Conservation (phyloP, 1,284 basidiomycete species). For the Ustilago loliicola region DNA sequence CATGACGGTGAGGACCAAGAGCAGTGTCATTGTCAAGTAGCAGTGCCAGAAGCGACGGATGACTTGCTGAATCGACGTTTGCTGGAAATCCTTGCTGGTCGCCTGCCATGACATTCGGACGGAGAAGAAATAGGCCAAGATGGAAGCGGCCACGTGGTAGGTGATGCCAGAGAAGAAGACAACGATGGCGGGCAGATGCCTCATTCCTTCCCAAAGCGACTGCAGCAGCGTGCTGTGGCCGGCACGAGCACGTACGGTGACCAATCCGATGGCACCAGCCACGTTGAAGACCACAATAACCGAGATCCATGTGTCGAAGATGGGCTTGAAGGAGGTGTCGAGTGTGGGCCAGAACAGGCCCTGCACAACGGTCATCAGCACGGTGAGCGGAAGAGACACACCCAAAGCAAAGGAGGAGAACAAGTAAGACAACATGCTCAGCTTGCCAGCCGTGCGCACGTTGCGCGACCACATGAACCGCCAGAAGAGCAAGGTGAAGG, state of each 20-base stretch:
- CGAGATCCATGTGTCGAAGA: constrained; percentile 81
- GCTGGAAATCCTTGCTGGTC: constrained; percentile 66
- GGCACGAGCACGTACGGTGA: constrained; percentile 81
- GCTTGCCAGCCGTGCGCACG: constrained; percentile 78
- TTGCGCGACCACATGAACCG: constrained; percentile 77
- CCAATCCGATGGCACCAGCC: constrained; percentile 79
- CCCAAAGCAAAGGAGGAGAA: constrained; percentile 83
- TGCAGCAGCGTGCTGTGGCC: constrained; percentile 76
- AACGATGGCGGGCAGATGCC: constrained; percentile 78
- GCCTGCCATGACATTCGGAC: constrained; percentile 73
- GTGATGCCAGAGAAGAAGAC: constrained; percentile 44
- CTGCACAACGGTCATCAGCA: constrained; percentile 80
- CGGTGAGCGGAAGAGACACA: constrained; percentile 76
- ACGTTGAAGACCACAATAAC: constrained; percentile 82
- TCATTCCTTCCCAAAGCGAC: constrained; percentile 77
- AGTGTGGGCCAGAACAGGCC: constrained; percentile 78
- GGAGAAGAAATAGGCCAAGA: constrained; percentile 65
- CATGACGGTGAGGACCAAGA: constrained; percentile 72
- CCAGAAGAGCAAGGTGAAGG: constrained; percentile 81
- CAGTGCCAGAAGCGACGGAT: constrained; percentile 69
- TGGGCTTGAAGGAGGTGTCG: constrained; percentile 74
- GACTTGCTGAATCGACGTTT: constrained; percentile 75
- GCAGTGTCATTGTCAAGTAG: constrained; percentile 76
- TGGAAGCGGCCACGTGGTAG: constrained; percentile 76
- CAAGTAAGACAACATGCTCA: constrained; percentile 79